Evolutionary conservation across 305 asterid genomes (phyloP).

Genomic region (Fraxinus greggii): DNA sequence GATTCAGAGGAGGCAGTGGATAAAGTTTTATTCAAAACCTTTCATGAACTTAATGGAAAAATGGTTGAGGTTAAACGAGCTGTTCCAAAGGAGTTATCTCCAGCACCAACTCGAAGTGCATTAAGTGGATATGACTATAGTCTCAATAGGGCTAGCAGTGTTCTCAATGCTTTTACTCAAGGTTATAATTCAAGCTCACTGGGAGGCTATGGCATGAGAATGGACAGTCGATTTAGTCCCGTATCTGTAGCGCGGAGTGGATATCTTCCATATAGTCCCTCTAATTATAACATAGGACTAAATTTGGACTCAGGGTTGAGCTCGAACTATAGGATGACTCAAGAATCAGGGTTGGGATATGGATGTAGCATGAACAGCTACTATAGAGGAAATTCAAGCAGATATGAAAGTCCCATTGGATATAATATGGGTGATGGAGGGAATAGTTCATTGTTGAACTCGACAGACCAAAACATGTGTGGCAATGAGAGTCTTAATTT

Average conservation of each 20-base stretch:
- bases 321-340: conserved; percentile 34
- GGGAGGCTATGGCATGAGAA: conserved; percentile 55
- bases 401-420: conserved; percentile 30
- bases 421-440: conserved; percentile 30
- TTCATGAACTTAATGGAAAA: conserved; percentile 84
- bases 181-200: conserved; percentile 48
- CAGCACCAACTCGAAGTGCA: conserved; percentile 60
- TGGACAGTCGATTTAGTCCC: conserved; percentile 67
- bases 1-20: conserved; percentile 86
- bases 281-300: conserved; percentile 37
- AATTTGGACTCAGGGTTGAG: conserved; percentile 41
- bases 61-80: conserved; percentile 92
- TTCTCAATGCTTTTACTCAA: conserved; percentile 51
- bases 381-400: conserved; percentile 37
- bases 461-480: conserved; percentile 34
- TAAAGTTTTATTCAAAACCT: conserved; percentile 60
- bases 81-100: conserved; percentile 80
- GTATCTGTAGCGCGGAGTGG: conserved; percentile 52
- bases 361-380: conserved; percentile 44
- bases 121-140: conserved; percentile 53
- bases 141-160: conserved; percentile 52
- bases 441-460: conserved; percentile 30
- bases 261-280: conserved; percentile 44
- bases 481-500: conserved; percentile 34
- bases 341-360: conserved; percentile 41